phyloP scores from a whole-genome alignment of 805 yeast genomes.

The Ogataea saltuana region DNA sequence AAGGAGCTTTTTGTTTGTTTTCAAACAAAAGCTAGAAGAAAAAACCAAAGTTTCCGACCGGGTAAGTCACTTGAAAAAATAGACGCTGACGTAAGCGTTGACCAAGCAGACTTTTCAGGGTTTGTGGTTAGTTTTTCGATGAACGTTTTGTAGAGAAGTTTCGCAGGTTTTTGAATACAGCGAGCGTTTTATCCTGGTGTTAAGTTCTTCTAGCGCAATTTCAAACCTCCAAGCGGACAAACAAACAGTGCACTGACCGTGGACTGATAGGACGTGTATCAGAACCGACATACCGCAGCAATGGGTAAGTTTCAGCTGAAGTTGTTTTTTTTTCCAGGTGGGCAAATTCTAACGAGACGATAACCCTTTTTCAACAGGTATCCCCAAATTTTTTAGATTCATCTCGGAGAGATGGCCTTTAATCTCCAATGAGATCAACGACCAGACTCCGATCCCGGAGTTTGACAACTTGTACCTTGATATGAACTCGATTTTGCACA shows the following conservation, averaged over 20 bases:
- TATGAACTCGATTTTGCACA: conserved; percentile 96
- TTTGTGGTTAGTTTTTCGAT: conserved; percentile 1
- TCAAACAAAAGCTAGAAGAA: background rate
- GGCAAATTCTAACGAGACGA: background rate
- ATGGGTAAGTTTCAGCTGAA: conserved; percentile 21
- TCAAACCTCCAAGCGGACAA: background rate
- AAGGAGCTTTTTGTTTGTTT: background rate
- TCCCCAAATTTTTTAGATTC: conserved; percentile 94
- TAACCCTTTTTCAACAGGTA: too few relatives aligned
- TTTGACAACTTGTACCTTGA: conserved; percentile 94
- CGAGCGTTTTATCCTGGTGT: background rate
- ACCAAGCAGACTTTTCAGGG: conserved; percentile 7
- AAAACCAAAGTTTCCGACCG: too few relatives aligned
- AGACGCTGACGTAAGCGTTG: too few relatives aligned
- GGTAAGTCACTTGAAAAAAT: too few relatives aligned
- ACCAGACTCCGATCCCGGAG: conserved; percentile 74
- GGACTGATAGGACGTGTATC: background rate
- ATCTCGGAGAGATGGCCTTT: conserved; percentile 99
- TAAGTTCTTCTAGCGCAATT: background rate
- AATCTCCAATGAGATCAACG: conserved; percentile 83
- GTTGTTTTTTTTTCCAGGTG: background rate
- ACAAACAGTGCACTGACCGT: background rate
- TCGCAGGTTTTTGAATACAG: background rate
- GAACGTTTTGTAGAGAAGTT: conserved; percentile 1
- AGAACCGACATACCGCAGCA: background rate